Evolutionary conservation across 495 filamentous ascomycete genomes (phyloP).

Genomic region (Apiosordaria backusii): DNA sequence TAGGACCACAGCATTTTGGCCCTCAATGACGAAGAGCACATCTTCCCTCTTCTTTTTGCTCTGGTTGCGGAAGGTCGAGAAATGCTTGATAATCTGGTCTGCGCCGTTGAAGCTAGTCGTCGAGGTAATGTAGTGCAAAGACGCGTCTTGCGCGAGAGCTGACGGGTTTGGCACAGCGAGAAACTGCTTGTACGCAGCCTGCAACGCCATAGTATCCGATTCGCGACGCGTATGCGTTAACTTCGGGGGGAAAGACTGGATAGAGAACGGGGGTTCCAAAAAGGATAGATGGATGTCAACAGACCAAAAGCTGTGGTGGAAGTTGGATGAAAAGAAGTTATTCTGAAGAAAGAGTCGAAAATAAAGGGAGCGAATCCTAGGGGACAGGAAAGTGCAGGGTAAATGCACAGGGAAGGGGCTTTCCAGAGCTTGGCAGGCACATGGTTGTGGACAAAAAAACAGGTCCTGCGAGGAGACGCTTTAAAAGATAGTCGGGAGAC

Average conservation of each 20-base stretch:
- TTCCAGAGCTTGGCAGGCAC: constrained; percentile 15
- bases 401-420: constrained; percentile 26
- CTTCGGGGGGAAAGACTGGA: background rate
- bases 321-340: constrained; percentile 7
- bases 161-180: constrained; percentile 64
- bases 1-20: constrained; percentile 60
- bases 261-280: background rate
- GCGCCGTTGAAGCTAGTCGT: constrained; percentile 66
- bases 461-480: too few species aligned
- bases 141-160: constrained; percentile 64
- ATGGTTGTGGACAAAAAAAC: background rate
- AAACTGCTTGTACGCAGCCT: constrained; percentile 68
- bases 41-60: constrained; percentile 78
- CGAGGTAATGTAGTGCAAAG: constrained; percentile 91
- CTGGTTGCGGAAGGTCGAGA: constrained; percentile 59
- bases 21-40: constrained; percentile 68
- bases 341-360: constrained; percentile 16
- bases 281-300: background rate
- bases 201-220: constrained; percentile 28
- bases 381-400: constrained; percentile 10
- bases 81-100: constrained; percentile 73
- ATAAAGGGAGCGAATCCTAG: constrained; percentile 12
- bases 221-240: background rate
- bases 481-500: too few species aligned
- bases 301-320: background rate